A percentile compares a stretch with the other conserved stretches of the same genome.
These are phyloP conservation scores for Thamnidium elegans DNA, from an alignment of 192 early-diverging fungal genomes.

Conservation along the genomic window DNA sequence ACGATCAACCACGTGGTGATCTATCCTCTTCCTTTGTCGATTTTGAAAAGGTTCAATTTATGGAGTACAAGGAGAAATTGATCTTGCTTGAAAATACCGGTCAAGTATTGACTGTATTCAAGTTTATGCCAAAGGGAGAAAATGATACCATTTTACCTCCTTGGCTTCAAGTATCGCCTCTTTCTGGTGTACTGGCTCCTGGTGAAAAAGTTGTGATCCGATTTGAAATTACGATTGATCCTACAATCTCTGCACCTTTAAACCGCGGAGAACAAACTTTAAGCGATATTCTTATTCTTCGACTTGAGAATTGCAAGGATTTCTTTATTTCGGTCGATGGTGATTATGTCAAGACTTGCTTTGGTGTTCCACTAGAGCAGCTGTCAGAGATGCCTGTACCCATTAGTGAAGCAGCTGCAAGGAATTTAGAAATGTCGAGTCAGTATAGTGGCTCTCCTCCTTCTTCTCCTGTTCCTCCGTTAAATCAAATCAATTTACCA, in stretches of 20 bases:
- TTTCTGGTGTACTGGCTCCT: slow-evolving; percentile 69
- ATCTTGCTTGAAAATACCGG: slow-evolving; percentile 74
- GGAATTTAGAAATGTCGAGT: background rate
- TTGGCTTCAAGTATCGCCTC: slow-evolving; percentile 73
- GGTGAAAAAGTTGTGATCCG: slow-evolving; percentile 60
- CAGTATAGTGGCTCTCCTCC: background rate
- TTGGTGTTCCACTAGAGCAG: slow-evolving; percentile 67
- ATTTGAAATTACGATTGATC: slow-evolving; percentile 56
- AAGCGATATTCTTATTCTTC: slow-evolving; percentile 78
- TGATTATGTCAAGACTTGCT: slow-evolving; percentile 68
- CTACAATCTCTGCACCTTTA: slow-evolving; percentile 44
- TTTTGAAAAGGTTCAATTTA: slow-evolving; percentile 67
- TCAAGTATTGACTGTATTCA: slow-evolving; percentile 67
- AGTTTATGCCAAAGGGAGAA: slow-evolving; percentile 69
- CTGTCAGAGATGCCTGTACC: slow-evolving; percentile 60
- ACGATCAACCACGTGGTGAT: slow-evolving; percentile 67
- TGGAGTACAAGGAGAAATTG: slow-evolving; percentile 44
- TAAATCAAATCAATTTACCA: slow-evolving; percentile 12
- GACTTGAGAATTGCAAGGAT: slow-evolving; percentile 78
- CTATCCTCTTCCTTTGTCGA: slow-evolving; percentile 61
- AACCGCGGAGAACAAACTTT: slow-evolving; percentile 60
- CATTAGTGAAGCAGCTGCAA: slow-evolving; percentile 21
- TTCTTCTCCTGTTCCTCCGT: background rate
- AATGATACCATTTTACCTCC: slow-evolving; percentile 55
- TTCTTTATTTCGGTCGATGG: slow-evolving; percentile 79